Conservation (phyloP, 2,329 filamentous ascomycete genomes). For the Pyrenochaeta sp. region DNA sequence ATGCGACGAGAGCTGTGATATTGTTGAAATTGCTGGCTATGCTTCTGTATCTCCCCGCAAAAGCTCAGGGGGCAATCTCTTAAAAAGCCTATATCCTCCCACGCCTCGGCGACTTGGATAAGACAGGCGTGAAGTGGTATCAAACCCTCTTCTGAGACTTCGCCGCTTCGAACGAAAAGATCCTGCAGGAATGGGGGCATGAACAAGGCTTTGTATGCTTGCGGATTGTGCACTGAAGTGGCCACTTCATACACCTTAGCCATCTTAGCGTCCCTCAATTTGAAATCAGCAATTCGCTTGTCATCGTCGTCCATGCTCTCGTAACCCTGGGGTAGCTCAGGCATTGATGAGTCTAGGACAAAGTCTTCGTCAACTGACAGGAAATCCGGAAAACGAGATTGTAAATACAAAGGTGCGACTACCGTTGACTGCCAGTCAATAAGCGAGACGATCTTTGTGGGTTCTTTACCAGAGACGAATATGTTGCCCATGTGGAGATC, state of each 20-base stretch:
- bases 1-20: conserved; percentile 30
- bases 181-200: conserved; percentile 40
- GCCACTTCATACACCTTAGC: conserved; percentile 43
- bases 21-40: no score
- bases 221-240: conserved; percentile 25
- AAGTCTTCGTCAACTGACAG: conserved; percentile 21
- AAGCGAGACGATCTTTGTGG: conserved; percentile 22
- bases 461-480: conserved; percentile 30
- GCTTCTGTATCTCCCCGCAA: no score
- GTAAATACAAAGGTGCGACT: conserved; percentile 22
- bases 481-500: conserved; percentile 52
- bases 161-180: conserved; percentile 39
- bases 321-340: conserved; percentile 15
- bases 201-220: conserved; percentile 27
- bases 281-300: conserved; percentile 7
- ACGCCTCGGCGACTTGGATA: conserved; percentile 40
- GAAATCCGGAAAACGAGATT: conserved; percentile 25
- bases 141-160: conserved; percentile 37
- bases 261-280: conserved; percentile 12
- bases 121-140: conserved; percentile 45
- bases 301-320: conserved; percentile 15
- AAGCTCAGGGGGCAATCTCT: no score
- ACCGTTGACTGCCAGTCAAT: conserved; percentile 33
- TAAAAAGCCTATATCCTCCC: conserved; percentile 40
- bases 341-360: conserved; percentile 4